Evolutionary conservation across 768 basidiomycete genomes (phyloP).

Genomic region (Serendipita sp.): DNA sequence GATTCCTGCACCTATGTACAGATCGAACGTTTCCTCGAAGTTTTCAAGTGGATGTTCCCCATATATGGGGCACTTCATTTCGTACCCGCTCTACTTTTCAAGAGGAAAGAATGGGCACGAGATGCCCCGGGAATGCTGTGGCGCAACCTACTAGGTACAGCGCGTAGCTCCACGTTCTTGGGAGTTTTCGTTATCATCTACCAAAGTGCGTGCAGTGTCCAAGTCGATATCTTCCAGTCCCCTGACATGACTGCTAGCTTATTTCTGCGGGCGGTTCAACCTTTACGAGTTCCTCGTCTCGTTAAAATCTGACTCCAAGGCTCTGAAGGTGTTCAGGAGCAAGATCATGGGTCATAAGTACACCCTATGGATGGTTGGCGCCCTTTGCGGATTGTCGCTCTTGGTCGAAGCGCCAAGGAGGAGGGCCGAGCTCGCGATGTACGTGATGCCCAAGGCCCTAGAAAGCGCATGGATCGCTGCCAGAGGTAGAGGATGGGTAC

Average conservation of each 20-base stretch:
- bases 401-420: slow-evolving; percentile 78
- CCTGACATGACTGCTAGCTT: slow-evolving; percentile 23
- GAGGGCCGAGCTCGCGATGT: slow-evolving; percentile 87
- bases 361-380: slow-evolving; percentile 57
- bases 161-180: slow-evolving; percentile 75
- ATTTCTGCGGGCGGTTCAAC: slow-evolving; percentile 52
- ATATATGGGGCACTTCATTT: slow-evolving; percentile 80
- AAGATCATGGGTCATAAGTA: slow-evolving; percentile 3
- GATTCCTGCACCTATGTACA: slow-evolving; percentile 45
- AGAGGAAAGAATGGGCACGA: slow-evolving; percentile 44
- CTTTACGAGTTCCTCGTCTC: slow-evolving; percentile 33
- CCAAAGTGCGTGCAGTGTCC: slow-evolving; percentile 40
- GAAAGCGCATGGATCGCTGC: slow-evolving; percentile 83
- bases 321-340: not conserved
- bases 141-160: slow-evolving; percentile 51
- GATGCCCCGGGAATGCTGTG: slow-evolving; percentile 53
- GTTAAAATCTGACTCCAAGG: slow-evolving; percentile 21
- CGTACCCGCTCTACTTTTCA: slow-evolving; percentile 73
- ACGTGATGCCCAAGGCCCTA: slow-evolving; percentile 71
- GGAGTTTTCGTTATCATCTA: slow-evolving; percentile 68
- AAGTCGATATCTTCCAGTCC: not conserved
- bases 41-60: slow-evolving; percentile 60
- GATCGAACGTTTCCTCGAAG: slow-evolving; percentile 57
- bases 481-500: slow-evolving; percentile 57
- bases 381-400: slow-evolving; percentile 58